Evolutionary conservation across 257 asterid genomes (phyloP).

Genomic region (Plantago ovata): DNA sequence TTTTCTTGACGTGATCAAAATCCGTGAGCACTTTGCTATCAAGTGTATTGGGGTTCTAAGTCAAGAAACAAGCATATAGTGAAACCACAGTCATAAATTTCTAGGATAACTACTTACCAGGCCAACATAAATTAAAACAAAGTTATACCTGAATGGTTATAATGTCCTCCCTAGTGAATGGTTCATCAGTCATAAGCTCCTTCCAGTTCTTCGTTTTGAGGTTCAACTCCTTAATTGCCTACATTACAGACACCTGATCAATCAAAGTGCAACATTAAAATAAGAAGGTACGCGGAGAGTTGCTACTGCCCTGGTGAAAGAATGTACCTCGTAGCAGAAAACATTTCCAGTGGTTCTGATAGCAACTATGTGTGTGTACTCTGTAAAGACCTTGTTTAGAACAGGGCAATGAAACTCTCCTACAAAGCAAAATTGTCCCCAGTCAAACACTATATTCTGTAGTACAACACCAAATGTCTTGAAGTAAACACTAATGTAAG

Average conservation of each 20-base stretch:
- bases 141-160: conserved; percentile 79
- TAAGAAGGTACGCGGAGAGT: conserved; percentile 3
- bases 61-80: conserved; percentile 19
- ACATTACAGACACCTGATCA: conserved; percentile 14
- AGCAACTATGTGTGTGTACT: conserved; percentile 88
- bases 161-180: conserved; percentile 74
- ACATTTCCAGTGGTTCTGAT: conserved; percentile 92
- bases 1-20: conserved; percentile 90
- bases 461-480: conserved; percentile 11
- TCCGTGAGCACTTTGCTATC: conserved; percentile 72
- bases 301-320: conserved; percentile 5
- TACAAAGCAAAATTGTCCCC: conserved; percentile 24
- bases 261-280: background rate
- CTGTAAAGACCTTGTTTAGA: conserved; percentile 87
- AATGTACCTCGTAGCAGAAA: conserved; percentile 82
- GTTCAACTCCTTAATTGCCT: conserved; percentile 96
- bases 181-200: conserved; percentile 96
- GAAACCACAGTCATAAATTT: conserved; percentile 13
- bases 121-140: conserved; percentile 7
- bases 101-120: conserved; percentile 4
- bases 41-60: conserved; percentile 87
- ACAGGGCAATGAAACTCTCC: conserved; percentile 95
- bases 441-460: conserved; percentile 8
- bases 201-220: conserved; percentile 93
- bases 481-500: background rate